Evolutionary conservation across 257 asterid genomes (phyloP), one percentile per base, ranked within the genome.

Genomic region (Marsdenia floribunda): DNA sequence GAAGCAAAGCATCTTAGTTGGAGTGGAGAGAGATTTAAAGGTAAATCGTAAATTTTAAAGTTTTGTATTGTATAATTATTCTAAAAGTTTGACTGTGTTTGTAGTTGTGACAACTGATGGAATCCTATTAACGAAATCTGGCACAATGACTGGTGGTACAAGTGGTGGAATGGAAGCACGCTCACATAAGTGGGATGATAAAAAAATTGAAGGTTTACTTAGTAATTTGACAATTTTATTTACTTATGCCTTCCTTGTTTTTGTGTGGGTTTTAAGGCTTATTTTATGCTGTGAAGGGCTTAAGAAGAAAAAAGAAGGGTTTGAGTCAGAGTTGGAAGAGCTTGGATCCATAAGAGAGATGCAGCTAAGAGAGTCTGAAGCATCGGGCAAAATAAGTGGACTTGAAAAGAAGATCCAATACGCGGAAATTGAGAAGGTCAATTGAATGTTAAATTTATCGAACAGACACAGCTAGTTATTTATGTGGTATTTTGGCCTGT

Each of bases 111-210:
- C 99, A 68, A 86, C 89, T 80, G 96, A 95, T 77, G 98, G 99
- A 79, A 92, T 86, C 82, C 84, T 95, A 78, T 79, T 92, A 88
- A 79, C 98, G 71, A 95, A 95, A 78, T 95, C 99, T 79, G 99
- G 99, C 72, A 95, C 99, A 71, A 95, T 95, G 99, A 95, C 99
- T 78, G 99, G 99, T 74, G 99, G 99, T 79, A 87, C 98, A 71
- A 95, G 98, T 80, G 96, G 97, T 24, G 97, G 99, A 68, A 95
- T 92, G 96, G 98, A 95, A 85, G 98, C 97, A 55, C 98, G 99
- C 58, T 92, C 98, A 21, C 96, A 90, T 83, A 95, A 95, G 84
- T 95, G 99, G 98, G 97, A 92, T 83, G 99, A 95, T 87, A 92
- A 90, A 78, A 90, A 85, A 83, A 85, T 95, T 80, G 97, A 92